These are phyloP conservation scores for Microsporum ferrugineum DNA, from an alignment of 2,329 filamentous ascomycete genomes.

Conservation along the genomic window DNA sequence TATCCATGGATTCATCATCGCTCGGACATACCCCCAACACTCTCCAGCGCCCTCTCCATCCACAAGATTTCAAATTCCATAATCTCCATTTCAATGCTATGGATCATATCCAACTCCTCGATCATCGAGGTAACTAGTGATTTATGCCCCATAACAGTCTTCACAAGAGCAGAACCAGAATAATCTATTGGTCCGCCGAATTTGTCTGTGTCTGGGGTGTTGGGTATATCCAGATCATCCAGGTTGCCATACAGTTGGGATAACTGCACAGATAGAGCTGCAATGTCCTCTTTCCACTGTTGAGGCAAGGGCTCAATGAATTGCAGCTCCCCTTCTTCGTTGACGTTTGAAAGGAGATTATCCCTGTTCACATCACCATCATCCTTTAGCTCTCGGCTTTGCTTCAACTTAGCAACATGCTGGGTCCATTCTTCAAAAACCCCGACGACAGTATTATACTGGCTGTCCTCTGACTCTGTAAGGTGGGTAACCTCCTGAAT, in stretches of 20 bases:
- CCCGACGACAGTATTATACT: constrained; percentile 22
- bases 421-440: constrained; percentile 30
- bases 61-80: constrained; percentile 25
- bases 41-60: constrained; percentile 23
- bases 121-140: constrained; percentile 26
- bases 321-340: constrained; percentile 10
- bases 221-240: constrained; percentile 27
- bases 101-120: constrained; percentile 28
- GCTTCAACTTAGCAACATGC: constrained; percentile 17
- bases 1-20: neutral
- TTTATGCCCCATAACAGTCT: constrained; percentile 21
- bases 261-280: constrained; percentile 23
- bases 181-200: constrained; percentile 12
- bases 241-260: constrained; percentile 28
- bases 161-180: constrained; percentile 24
- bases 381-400: neutral
- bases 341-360: constrained; percentile 8
- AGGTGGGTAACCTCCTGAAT: constrained; percentile 29
- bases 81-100: constrained; percentile 26
- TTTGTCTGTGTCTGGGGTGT: constrained; percentile 19
- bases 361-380: neutral
- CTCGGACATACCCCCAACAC: neutral
- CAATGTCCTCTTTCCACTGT: constrained; percentile 27
- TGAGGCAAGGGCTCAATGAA: constrained; percentile 28
- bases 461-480: constrained; percentile 18